Evolutionary conservation across 345 rosid genomes (phyloP), one percentile per base, ranked within the genome.

Genomic region (Salix arbutifolia): DNA sequence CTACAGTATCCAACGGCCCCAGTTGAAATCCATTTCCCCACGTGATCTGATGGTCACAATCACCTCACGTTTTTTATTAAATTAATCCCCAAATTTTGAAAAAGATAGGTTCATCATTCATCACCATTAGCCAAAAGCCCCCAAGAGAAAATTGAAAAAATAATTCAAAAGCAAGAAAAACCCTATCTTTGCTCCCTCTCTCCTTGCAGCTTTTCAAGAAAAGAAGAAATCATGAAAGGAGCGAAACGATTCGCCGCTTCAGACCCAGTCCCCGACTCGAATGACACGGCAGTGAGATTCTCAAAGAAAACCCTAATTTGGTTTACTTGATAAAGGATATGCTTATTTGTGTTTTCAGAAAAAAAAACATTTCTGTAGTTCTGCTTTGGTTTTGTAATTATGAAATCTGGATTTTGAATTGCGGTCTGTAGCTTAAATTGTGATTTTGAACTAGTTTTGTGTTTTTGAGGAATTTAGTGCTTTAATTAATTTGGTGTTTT

Each of bases 251-350:
- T 86, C 73, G 91, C 92, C 58, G 74, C 77, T 25, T 85, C 91
- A 72, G 92, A 87, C 68, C 81, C 88, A 60, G 81, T 72, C 64
- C 78, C 83, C 65, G 90, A 84, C 50, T 67, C 90, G 17, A 80
- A 66, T 73, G 94, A 96, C 67, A 75, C 89, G 37, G 70, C 86
- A 21, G 99, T 93, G 84, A 88, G 99, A 82, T 70, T 31, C 77
- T 76, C 76, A 28, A 52, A 35, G 19, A 76, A 80, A 85, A 74
- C 83, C 78, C 72, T 23, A 70, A 70, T 72, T 67, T 79, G 28
- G 28, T 38, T 40, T 38, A 58, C 12, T 11, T 23, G 64, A 58
- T 58, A 58, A 58, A 58, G 6, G 23, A 4, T 58, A 10, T 58
- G 28, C 64, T 58, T 58, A n/a, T 23, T 10, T 23, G 64, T 58